Percentiles rank a stretch among this genome's conserved stretches.
phyloP scores from a whole-genome alignment of 2,329 filamentous ascomycete genomes.

The Botrytis fabae region DNA sequence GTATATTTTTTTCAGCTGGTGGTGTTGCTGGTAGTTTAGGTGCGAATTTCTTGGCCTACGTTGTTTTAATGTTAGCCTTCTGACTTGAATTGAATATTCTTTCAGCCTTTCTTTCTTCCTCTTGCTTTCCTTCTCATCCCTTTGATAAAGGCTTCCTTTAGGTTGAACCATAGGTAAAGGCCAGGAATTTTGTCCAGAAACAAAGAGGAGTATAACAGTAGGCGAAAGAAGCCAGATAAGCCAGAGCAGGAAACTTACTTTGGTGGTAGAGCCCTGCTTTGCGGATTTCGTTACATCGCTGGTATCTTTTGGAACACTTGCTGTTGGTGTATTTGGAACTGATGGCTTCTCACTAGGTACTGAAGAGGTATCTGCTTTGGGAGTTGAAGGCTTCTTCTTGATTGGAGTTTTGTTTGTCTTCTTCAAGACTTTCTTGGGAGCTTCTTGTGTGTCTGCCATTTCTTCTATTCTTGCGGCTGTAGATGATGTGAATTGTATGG shows the following conservation, averaged over 20 bases:
- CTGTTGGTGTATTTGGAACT: neutral
- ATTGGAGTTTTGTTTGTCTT: constrained; percentile 21
- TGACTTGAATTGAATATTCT: constrained; percentile 21
- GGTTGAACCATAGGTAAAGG: neutral
- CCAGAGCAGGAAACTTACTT: constrained; percentile 24
- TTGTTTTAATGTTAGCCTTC: constrained; percentile 23
- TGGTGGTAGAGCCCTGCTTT: constrained; percentile 21
- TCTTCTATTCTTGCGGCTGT: neutral
- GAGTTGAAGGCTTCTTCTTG: constrained; percentile 15
- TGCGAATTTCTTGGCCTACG: constrained; percentile 26
- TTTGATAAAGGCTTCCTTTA: neutral
- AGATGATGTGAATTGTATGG: constrained; percentile 5
- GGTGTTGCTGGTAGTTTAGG: constrained; percentile 22
- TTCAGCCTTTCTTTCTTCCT: constrained; percentile 16
- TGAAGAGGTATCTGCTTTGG: constrained; percentile 1
- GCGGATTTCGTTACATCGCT: constrained; percentile 20
- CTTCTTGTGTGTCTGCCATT: constrained; percentile 23
- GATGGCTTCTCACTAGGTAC: constrained; percentile 12
- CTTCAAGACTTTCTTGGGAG: constrained; percentile 23
- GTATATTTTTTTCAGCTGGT: constrained; percentile 21
- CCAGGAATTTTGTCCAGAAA: constrained; percentile 9
- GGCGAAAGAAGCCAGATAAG: constrained; percentile 23
- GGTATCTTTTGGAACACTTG: constrained; percentile 10
- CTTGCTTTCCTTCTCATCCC: neutral
- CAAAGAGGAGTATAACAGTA: constrained; percentile 18